These are phyloP conservation scores for Chamaecyparis obtusa DNA, from an alignment of 75 land plant genomes.

Conservation along the genomic window DNA sequence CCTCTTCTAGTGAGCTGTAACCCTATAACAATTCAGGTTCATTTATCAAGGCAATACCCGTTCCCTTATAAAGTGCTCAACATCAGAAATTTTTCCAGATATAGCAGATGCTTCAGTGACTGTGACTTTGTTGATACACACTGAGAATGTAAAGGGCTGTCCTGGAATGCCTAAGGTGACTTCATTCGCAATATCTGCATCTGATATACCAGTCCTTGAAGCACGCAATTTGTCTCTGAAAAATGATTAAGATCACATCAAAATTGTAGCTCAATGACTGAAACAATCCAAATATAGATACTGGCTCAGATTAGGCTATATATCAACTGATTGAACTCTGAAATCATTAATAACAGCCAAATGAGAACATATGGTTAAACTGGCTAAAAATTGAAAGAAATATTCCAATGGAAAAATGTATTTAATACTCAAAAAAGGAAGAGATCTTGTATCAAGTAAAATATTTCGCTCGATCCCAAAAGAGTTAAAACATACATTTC, in stretches of 20 bases:
- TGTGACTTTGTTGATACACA: slow-evolving; percentile 77
- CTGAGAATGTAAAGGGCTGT: slow-evolving; percentile 73
- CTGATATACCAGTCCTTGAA: slow-evolving; percentile 74
- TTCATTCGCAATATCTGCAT: slow-evolving; percentile 71
- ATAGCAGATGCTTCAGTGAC: slow-evolving; percentile 79
- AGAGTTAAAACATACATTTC: slow-evolving; percentile 67
- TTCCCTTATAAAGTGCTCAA: slow-evolving; percentile 86
- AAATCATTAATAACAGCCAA: neutral
- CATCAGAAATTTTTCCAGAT: slow-evolving; percentile 56
- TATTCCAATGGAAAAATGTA: neutral
- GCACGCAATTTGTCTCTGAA: slow-evolving; percentile 85
- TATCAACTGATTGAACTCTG: neutral
- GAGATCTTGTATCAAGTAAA: neutral
- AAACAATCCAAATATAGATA: neutral
- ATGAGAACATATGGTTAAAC: neutral
- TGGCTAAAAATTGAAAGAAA: neutral
- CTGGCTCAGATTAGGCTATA: neutral
- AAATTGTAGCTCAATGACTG: neutral
- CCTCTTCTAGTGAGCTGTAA: neutral
- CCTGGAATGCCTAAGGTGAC: slow-evolving; percentile 67
- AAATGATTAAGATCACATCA: neutral
- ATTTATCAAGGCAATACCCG: slow-evolving; percentile 44
- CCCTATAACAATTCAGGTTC: neutral
- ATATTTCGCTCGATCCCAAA: neutral
- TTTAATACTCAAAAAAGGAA: neutral